Base-by-base conservation (phyloP, 495 filamentous ascomycete species). In the Halenospora varia region DNA sequence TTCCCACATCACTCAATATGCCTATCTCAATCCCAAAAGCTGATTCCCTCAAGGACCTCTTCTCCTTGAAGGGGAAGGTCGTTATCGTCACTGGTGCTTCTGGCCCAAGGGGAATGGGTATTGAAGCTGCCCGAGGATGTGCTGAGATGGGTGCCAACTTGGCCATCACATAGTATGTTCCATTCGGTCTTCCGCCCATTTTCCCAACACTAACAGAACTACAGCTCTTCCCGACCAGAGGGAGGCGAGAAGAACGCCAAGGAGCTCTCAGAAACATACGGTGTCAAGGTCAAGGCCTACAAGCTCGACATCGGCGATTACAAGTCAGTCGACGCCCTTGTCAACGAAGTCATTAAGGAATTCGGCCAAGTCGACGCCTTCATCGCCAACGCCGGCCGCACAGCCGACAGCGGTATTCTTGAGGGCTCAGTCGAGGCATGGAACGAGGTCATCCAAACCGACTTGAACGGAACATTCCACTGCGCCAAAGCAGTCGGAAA, bases 51-150 rank as follows among this genome's bases (percentile, higher is more conserved):
- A 66, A 74, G 62, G 85, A 89, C 70, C 77, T 87, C 67, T 74
- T 89, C 68, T 82, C 77, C 77, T 77, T 89, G 29, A 88, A 88
- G 72, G 85, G 85, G 76, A 88, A 87, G 72, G 82, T 85, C 55
- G 84, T 88, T 65, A 72, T 87, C 61, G 76, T 89, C 24, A 89
- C 86, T 24, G 86, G 86, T 56, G 86, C 85, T 46, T 87, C 85
- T 39, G 86, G 85, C 11, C 74, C 85, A 44, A 77, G 62, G 23
- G 86, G 86, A 29, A 89, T 89, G 76, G 86, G 86, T 52, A 88
- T 86, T 61, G 86, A 88, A 68, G 84, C 85, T 48, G 86, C 86
- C 1, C 84, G 85, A 13, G 86, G 85, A 51, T 85, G 82, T 62
- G 86, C 86, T 35, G 86, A 89, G 64, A 82, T 88, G 75, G 86